Percentiles rank a stretch among this genome's conserved stretches.
These are phyloP conservation scores for Mortierella sp. DNA, from an alignment of 371 early-diverging fungal genomes.

Conservation along the genomic window DNA sequence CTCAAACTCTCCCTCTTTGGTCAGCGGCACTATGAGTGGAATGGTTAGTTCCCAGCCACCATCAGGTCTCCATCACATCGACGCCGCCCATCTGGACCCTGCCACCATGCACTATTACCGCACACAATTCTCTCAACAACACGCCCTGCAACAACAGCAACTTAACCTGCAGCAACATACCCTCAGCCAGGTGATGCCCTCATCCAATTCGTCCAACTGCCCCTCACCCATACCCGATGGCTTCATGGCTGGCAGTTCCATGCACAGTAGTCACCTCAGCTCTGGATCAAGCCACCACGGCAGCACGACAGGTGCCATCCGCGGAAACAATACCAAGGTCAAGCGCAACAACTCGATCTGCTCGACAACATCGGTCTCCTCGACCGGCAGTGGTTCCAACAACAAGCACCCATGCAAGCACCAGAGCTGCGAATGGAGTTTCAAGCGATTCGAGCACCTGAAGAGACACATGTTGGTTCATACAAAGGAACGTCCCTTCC, in stretches of 20 bases:
- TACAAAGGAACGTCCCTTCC: conserved; percentile 77
- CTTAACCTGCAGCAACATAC: conserved; percentile 37
- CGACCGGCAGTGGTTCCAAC: conserved; percentile 51
- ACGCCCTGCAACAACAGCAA: conserved; percentile 37
- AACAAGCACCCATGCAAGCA: conserved; percentile 59
- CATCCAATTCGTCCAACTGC: conserved; percentile 35
- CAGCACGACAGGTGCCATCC: conserved; percentile 43
- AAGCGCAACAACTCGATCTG: conserved; percentile 58
- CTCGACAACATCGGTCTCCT: conserved; percentile 53
- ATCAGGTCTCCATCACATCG: conserved; percentile 47
- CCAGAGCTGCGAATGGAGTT: conserved; percentile 59
- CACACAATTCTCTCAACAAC: conserved; percentile 51
- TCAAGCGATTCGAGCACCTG: conserved; percentile 88
- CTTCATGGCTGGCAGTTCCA: conserved; percentile 25
- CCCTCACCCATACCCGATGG: conserved; percentile 47
- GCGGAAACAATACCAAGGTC: conserved; percentile 41
- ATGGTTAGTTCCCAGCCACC: conserved; percentile 30
- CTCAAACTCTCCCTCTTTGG: conserved; percentile 23
- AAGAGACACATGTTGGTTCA: conserved; percentile 84
- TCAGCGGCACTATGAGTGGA: conserved; percentile 21
- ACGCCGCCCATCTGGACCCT: conserved; percentile 42
- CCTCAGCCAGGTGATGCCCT: conserved; percentile 46
- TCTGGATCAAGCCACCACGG: conserved; percentile 19
- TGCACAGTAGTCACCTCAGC: conserved; percentile 16
- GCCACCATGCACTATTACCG: conserved; percentile 58